Evolutionary conservation across 108 stramenopile species (phyloP).

Genomic region (Mediolabrus comicus): DNA sequence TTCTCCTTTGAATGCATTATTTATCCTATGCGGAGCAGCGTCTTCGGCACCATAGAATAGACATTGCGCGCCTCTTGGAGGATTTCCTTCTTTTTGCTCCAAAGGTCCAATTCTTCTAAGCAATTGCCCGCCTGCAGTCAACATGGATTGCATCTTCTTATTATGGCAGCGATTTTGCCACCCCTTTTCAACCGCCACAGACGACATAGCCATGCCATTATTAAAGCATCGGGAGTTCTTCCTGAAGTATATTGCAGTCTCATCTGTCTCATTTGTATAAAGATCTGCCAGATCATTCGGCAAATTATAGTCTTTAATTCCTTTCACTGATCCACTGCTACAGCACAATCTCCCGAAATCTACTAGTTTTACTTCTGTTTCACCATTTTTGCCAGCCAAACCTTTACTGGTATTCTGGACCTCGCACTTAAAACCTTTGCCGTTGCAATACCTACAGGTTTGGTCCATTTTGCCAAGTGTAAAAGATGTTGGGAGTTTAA

Average conservation of each 20-base stretch:
- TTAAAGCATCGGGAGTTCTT: background rate
- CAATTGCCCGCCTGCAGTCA: slow-evolving; percentile 1
- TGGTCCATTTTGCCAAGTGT: background rate
- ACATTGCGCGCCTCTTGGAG: slow-evolving; percentile 8
- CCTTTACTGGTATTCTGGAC: background rate
- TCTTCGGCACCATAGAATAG: slow-evolving; percentile 4
- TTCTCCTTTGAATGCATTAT: background rate
- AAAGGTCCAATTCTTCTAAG: slow-evolving; percentile 10
- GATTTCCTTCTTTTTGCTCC: background rate
- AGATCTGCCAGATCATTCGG: background rate
- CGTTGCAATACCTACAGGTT: background rate
- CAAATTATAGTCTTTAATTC: background rate
- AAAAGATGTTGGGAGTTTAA: no score
- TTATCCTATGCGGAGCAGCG: background rate
- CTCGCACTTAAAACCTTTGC: background rate
- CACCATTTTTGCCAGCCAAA: background rate
- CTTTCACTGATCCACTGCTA: background rate
- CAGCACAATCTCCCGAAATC: background rate
- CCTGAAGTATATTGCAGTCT: background rate
- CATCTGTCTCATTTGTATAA: background rate
- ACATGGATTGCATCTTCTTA: background rate
- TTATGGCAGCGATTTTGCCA: background rate
- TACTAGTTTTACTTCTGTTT: background rate
- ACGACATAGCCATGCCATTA: background rate
- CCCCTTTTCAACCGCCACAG: background rate